phyloP scores from a whole-genome alignment of 495 filamentous ascomycete genomes.

The Aspergillus nidulans region DNA sequence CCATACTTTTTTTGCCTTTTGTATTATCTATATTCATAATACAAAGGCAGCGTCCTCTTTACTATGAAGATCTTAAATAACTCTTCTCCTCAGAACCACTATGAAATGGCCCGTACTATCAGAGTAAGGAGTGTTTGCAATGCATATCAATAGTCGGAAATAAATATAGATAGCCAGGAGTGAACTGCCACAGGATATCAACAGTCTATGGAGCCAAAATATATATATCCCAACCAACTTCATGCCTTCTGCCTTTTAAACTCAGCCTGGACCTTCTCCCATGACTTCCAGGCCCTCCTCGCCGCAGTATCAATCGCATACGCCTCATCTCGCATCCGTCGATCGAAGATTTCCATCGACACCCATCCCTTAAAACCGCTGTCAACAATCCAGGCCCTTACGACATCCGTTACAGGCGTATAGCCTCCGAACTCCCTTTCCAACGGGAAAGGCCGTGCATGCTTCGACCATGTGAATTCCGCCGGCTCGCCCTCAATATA shows the following conservation, averaged over 20 bases:
- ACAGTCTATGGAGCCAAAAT: too few relatives aligned
- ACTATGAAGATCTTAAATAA: too few relatives aligned
- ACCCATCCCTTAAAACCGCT: slow-evolving; percentile 66
- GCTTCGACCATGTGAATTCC: slow-evolving; percentile 72
- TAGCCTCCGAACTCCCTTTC: slow-evolving; percentile 62
- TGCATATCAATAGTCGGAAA: too few relatives aligned
- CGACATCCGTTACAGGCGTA: slow-evolving; percentile 45
- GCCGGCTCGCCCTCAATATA: slow-evolving; percentile 57
- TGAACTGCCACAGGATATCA: too few relatives aligned
- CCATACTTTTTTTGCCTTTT: slow-evolving; percentile 10
- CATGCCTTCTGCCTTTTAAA: not conserved
- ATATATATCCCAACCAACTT: not conserved
- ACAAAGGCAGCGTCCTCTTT: too few relatives aligned
- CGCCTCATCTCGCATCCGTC: slow-evolving; percentile 52
- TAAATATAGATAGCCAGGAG: too few relatives aligned
- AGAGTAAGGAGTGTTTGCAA: too few relatives aligned
- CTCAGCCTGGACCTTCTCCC: slow-evolving; percentile 21
- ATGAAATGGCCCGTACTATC: too few relatives aligned
- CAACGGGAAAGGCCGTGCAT: slow-evolving; percentile 65
- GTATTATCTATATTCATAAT: not conserved
- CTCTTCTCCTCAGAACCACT: too few relatives aligned
- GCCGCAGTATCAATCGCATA: slow-evolving; percentile 19
- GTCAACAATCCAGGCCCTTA: slow-evolving; percentile 53
- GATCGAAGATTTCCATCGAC: slow-evolving; percentile 68
- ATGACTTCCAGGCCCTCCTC: slow-evolving; percentile 21